These are phyloP conservation scores for Komagataella phaffii DNA, from an alignment of 805 yeast species.

Conservation along the genomic window DNA sequence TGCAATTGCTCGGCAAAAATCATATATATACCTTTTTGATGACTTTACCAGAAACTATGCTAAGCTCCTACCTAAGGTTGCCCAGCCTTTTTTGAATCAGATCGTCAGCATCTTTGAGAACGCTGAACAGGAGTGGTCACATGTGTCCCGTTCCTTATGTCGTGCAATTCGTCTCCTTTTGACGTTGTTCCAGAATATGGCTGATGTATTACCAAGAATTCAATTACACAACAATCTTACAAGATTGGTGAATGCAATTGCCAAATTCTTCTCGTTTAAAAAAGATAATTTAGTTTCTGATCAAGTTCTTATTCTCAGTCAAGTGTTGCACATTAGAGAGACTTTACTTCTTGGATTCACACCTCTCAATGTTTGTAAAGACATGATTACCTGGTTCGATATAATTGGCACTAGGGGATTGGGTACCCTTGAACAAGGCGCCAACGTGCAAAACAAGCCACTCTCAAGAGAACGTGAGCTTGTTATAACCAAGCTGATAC, in stretches of 20 bases:
- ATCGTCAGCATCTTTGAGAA: slow-evolving; percentile 32
- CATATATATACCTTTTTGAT: slow-evolving; percentile 43
- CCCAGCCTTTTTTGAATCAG: slow-evolving; percentile 32
- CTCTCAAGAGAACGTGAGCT: slow-evolving; percentile 41
- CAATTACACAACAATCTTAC: slow-evolving; percentile 9
- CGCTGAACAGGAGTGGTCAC: slow-evolving; percentile 44
- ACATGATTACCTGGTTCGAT: slow-evolving; percentile 32
- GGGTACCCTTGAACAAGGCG: slow-evolving; percentile 16
- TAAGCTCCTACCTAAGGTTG: slow-evolving; percentile 31
- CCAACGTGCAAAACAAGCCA: slow-evolving; percentile 12
- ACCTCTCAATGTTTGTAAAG: slow-evolving; percentile 22
- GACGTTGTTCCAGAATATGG: slow-evolving; percentile 17
- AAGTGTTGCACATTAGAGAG: slow-evolving; percentile 36
- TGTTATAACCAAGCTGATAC: slow-evolving; percentile 41
- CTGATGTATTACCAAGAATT: not conserved
- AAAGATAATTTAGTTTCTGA: slow-evolving; percentile 38
- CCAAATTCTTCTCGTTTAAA: slow-evolving; percentile 31
- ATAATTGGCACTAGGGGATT: slow-evolving; percentile 45
- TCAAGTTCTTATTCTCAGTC: slow-evolving; percentile 50
- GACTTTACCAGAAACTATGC: slow-evolving; percentile 24
- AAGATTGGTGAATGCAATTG: slow-evolving; percentile 18
- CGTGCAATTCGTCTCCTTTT: slow-evolving; percentile 41
- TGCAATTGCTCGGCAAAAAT: slow-evolving; percentile 52
- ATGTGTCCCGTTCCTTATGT: slow-evolving; percentile 50
- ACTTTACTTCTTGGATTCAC: slow-evolving; percentile 20